A percentile compares a stretch with the other conserved stretches of the same genome.
Evolutionary conservation across 306 rosid species (phyloP).

Genomic region (Astragalus membranaceus): DNA sequence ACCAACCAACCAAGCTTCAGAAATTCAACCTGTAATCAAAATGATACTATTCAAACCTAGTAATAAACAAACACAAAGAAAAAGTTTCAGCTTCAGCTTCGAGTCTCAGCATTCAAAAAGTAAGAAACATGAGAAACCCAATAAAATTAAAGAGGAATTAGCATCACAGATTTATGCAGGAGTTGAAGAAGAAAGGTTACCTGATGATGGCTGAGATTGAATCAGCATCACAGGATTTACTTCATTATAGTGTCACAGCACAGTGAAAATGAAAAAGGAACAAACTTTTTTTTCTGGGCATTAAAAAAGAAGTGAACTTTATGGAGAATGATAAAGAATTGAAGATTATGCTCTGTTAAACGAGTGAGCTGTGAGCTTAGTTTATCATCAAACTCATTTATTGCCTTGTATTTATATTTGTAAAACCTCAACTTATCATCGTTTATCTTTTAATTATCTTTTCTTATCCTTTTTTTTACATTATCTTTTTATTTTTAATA

Average conservation of each 20-base stretch:
- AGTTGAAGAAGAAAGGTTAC: slow-evolving; percentile 12
- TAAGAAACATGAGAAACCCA: neutral
- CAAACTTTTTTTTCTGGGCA: neutral
- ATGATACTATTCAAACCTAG: neutral
- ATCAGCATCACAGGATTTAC: neutral
- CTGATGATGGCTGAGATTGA: slow-evolving; percentile 25
- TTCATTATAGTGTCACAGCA: slow-evolving; percentile 6
- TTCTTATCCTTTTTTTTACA: too few species aligned
- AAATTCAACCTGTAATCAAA: slow-evolving; percentile 20
- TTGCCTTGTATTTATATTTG: neutral
- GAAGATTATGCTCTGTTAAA: too few species aligned
- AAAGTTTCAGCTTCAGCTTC: neutral
- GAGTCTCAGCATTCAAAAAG: neutral
- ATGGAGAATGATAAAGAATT: neutral
- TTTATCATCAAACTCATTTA: neutral
- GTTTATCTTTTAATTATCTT: too few species aligned
- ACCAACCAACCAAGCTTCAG: slow-evolving; percentile 4
- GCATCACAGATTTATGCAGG: too few species aligned
- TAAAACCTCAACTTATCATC: too few species aligned
- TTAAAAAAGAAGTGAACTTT: slow-evolving; percentile 14
- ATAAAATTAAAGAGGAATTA: neutral
- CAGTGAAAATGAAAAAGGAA: neutral
- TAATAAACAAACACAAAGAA: slow-evolving; percentile 9
- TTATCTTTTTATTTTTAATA: too few species aligned
- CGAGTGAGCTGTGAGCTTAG: too few species aligned